phyloP scores from a whole-genome alignment of 495 filamentous ascomycete species.

The Annulohypoxylon moriforme region DNA sequence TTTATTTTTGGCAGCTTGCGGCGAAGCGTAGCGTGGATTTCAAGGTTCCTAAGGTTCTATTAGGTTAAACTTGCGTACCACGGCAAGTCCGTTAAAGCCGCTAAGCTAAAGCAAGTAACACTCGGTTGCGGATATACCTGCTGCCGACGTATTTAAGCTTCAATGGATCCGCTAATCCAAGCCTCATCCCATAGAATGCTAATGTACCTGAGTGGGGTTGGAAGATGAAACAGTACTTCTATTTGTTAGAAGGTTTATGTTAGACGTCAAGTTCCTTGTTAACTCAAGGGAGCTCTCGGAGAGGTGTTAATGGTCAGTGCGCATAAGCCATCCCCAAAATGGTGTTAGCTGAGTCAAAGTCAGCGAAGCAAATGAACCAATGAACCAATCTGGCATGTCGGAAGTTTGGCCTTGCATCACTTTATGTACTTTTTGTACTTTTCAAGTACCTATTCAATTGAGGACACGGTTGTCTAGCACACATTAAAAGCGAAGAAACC shows the following conservation, averaged over 20 bases:
- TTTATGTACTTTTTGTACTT: constrained; percentile 2
- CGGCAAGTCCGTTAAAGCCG: constrained; percentile 20
- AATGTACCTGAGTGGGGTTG: constrained; percentile 19
- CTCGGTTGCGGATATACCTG: constrained; percentile 29
- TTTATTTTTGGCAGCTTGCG: constrained; percentile 39
- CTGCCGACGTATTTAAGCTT: constrained; percentile 26
- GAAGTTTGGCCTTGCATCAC: constrained; percentile 47
- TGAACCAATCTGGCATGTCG: constrained; percentile 44
- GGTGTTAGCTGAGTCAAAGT: constrained; percentile 30
- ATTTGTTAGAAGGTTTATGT: background rate
- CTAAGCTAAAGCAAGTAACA: background rate
- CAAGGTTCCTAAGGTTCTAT: background rate
- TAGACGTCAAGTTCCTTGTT: constrained; percentile 6
- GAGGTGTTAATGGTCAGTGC: constrained; percentile 22
- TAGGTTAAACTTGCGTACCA: background rate
- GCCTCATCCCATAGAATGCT: background rate
- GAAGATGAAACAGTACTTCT: constrained; percentile 16
- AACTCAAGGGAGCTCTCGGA: constrained; percentile 2
- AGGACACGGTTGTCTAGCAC: constrained; percentile 52
- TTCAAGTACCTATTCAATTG: constrained; percentile 38
- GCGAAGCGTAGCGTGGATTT: constrained; percentile 16
- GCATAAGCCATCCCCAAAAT: constrained; percentile 25
- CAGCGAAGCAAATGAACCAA: constrained; percentile 24
- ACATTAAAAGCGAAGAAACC: constrained; percentile 33
- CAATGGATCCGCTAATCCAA: background rate